phyloP scores from a whole-genome alignment of 2,329 filamentous ascomycete genomes.

The Ophiostoma sp. region DNA sequence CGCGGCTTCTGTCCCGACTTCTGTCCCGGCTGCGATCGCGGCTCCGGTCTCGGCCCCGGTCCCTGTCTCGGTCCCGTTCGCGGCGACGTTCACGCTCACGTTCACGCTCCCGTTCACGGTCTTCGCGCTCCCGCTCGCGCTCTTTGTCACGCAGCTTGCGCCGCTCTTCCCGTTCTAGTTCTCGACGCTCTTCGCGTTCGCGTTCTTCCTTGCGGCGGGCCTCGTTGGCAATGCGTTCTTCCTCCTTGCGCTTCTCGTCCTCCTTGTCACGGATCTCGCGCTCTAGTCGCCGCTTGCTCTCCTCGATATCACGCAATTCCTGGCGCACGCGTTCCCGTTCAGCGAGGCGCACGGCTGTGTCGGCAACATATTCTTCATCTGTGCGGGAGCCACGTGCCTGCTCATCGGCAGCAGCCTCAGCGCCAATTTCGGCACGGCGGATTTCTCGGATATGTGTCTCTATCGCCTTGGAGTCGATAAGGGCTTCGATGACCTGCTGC shows the following conservation, averaged over 20 bases:
- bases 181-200: slow-evolving; percentile 36
- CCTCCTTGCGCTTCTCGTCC: slow-evolving; percentile 34
- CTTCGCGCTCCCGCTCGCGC: slow-evolving; percentile 47
- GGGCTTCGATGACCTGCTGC: slow-evolving; percentile 58
- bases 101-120: slow-evolving; percentile 37
- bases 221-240: slow-evolving; percentile 34
- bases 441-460: slow-evolving; percentile 65
- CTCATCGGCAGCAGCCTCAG: slow-evolving; percentile 62
- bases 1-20: slow-evolving; percentile 24
- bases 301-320: slow-evolving; percentile 54
- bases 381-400: slow-evolving; percentile 61
- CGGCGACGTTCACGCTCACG: slow-evolving; percentile 33
- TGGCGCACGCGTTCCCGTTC: slow-evolving; percentile 58
- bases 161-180: slow-evolving; percentile 40
- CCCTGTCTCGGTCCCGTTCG: slow-evolving; percentile 34
- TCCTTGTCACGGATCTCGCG: slow-evolving; percentile 50
- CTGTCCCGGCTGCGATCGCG: slow-evolving; percentile 31
- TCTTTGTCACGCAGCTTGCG: slow-evolving; percentile 35
- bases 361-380: slow-evolving; percentile 66
- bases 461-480: slow-evolving; percentile 64
- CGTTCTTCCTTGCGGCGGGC: slow-evolving; percentile 35
- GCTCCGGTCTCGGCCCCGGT: slow-evolving; percentile 31
- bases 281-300: slow-evolving; percentile 55
- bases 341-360: slow-evolving; percentile 55
- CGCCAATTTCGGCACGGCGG: slow-evolving; percentile 61